Evolutionary conservation across 371 early-diverging fungal genomes (phyloP).

Genomic region (Enterospora canceri): DNA sequence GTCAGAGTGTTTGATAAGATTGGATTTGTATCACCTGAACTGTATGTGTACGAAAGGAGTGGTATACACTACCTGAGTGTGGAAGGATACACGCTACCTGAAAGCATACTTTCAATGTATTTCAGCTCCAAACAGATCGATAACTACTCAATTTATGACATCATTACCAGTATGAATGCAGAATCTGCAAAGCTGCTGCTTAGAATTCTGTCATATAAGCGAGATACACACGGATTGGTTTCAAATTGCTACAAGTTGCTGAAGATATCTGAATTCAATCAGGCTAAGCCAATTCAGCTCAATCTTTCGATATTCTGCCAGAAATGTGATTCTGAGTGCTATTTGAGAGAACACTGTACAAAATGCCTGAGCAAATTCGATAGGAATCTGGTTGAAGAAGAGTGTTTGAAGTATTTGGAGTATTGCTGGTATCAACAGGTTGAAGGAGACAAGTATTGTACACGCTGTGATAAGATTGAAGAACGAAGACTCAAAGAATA

Average conservation of each 20-base stretch:
- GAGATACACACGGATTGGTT: conserved; percentile 17
- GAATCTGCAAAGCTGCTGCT: conserved; percentile 12
- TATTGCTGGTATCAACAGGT: conserved; percentile 11
- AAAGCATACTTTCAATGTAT: conserved; percentile 8
- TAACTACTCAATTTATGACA: conserved; percentile 22
- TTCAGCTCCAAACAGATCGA: conserved; percentile 12
- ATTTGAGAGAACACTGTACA: conserved; percentile 32
- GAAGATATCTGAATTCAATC: conserved; percentile 26
- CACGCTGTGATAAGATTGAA: conserved; percentile 20
- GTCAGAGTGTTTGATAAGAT: conserved; percentile 35
- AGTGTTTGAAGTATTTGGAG: conserved; percentile 18
- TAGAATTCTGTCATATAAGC: conserved; percentile 14
- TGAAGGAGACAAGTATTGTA: conserved; percentile 19
- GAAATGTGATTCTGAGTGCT: conserved; percentile 33
- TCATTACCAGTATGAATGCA: conserved; percentile 1
- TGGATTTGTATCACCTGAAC: conserved; percentile 15
- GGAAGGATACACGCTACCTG: conserved; percentile 20
- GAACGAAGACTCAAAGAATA: conserved; percentile 28
- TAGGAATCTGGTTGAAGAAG: conserved; percentile 23
- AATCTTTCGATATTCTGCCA: conserved; percentile 26
- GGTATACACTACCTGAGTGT: conserved; percentile 4
- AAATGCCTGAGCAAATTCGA: conserved; percentile 23
- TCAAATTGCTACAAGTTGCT: conserved; percentile 41
- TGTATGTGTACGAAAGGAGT: conserved; percentile 27
- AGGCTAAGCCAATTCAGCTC: background rate